Conservation (phyloP, 108 stramenopile species). For the Cyclostephanos invisitatus region DNA sequence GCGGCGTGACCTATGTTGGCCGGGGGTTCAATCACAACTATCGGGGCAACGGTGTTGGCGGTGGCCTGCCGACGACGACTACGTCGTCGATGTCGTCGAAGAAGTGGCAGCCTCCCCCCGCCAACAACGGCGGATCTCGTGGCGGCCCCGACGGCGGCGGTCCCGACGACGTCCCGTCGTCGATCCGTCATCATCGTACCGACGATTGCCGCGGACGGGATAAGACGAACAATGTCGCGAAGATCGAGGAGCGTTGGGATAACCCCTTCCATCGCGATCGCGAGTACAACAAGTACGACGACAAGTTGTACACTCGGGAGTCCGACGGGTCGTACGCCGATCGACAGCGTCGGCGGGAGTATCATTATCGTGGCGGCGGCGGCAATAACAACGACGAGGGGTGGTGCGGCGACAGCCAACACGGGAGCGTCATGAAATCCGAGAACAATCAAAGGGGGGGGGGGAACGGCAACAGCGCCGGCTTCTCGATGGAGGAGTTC, state of each 20-base stretch:
- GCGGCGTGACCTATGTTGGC: too few species aligned
- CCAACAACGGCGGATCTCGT: background rate
- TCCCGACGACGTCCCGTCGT: background rate
- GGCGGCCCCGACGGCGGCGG: background rate
- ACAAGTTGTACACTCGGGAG: conserved; percentile 38
- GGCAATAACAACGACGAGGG: background rate
- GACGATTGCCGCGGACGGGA: background rate
- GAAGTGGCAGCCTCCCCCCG: conserved; percentile 24
- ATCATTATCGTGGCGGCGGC: conserved; percentile 2
- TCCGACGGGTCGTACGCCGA: conserved; percentile 12
- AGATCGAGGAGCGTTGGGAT: too few species aligned
- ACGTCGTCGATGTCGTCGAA: too few species aligned
- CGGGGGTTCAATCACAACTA: too few species aligned
- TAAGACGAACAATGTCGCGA: conserved; percentile 1
- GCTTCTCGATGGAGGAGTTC: conserved; percentile 56
- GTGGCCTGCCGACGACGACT: background rate
- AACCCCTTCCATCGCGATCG: background rate
- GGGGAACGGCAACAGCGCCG: conserved; percentile 16
- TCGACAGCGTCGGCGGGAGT: background rate
- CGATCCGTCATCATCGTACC: background rate
- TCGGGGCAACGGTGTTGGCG: too few species aligned
- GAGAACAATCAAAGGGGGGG: background rate
- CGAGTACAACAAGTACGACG: conserved; percentile 47
- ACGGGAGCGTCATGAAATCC: conserved; percentile 3
- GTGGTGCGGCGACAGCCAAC: background rate